These are phyloP conservation scores for Hypomontagnella submonticulosa DNA, from an alignment of 495 filamentous ascomycete species.

Conservation along the genomic window DNA sequence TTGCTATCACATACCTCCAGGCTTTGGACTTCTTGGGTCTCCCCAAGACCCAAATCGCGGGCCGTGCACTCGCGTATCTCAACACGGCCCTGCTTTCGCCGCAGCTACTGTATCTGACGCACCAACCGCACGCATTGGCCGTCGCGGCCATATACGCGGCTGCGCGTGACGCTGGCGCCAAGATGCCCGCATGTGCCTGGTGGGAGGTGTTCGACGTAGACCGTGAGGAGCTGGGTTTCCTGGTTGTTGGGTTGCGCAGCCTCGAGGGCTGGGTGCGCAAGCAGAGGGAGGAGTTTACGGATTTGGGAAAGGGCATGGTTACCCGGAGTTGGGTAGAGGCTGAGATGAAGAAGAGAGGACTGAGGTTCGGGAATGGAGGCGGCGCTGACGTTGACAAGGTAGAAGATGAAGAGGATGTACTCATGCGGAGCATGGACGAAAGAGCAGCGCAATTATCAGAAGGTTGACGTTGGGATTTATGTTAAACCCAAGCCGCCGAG, in stretches of 20 bases:
- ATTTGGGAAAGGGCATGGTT: slow-evolving; percentile 52
- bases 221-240: slow-evolving; percentile 90
- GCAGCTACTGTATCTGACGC: slow-evolving; percentile 89
- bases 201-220: slow-evolving; percentile 99
- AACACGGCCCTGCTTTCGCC: slow-evolving; percentile 87
- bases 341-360: slow-evolving; percentile 58
- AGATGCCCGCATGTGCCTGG: slow-evolving; percentile 85
- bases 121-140: slow-evolving; percentile 86
- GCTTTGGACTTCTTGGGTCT: slow-evolving; percentile 71
- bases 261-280: slow-evolving; percentile 74
- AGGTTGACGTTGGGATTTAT: slow-evolving; percentile 12
- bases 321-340: slow-evolving; percentile 53
- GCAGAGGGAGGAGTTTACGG: slow-evolving; percentile 52
- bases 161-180: slow-evolving; percentile 78
- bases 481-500: too few relatives aligned
- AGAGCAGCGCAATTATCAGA: slow-evolving; percentile 59
- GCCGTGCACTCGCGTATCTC: slow-evolving; percentile 75
- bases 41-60: slow-evolving; percentile 61
- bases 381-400: slow-evolving; percentile 61
- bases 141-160: slow-evolving; percentile 91
- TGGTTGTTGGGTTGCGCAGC: slow-evolving; percentile 88
- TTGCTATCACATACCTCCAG: slow-evolving; percentile 94
- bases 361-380: slow-evolving; percentile 46
- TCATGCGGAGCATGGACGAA: slow-evolving; percentile 68
- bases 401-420: slow-evolving; percentile 66